Conservation (phyloP, 2,329 filamentous ascomycete species). For the Arthrobotrys iridis region DNA sequence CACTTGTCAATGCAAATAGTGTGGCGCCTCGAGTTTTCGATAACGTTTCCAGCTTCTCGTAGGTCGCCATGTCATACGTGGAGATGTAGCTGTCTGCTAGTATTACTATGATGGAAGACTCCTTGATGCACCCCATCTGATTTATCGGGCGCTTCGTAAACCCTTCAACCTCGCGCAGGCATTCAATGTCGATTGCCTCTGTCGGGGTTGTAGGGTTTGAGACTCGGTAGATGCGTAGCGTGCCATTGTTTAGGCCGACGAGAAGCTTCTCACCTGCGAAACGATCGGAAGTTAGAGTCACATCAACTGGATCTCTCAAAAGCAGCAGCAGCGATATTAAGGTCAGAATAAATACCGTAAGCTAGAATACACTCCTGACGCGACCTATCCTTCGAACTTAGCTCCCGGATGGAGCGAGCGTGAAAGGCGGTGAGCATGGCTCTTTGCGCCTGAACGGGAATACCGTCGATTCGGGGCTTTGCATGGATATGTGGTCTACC, state of each 20-base stretch:
- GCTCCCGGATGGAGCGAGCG: constrained; percentile 94
- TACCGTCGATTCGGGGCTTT: constrained; percentile 57
- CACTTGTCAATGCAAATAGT: constrained; percentile 91
- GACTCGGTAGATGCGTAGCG: constrained; percentile 79
- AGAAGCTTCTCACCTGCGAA: constrained; percentile 81
- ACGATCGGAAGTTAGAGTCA: constrained; percentile 48
- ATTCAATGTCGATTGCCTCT: constrained; percentile 70
- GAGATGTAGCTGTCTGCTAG: constrained; percentile 90
- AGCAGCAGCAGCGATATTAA: not conserved
- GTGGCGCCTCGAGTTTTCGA: constrained; percentile 86
- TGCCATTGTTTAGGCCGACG: constrained; percentile 89
- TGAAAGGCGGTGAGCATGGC: constrained; percentile 97
- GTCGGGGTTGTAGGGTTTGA: constrained; percentile 60
- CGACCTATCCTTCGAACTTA: constrained; percentile 92
- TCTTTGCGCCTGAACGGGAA: constrained; percentile 48
- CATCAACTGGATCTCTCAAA: not conserved
- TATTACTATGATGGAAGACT: constrained; percentile 89
- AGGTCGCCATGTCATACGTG: constrained; percentile 87
- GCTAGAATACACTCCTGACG: constrained; percentile 96
- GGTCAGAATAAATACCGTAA: constrained; percentile 69
- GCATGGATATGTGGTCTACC: constrained; percentile 40
- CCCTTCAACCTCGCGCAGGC: constrained; percentile 90
- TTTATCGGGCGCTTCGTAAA: constrained; percentile 91
- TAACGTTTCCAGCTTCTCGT: constrained; percentile 81
- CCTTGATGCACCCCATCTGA: constrained; percentile 94